Evolutionary conservation across 805 yeast species (phyloP), one percentile per base, ranked within the genome.

Genomic region (Kurtzmaniella fragi): DNA sequence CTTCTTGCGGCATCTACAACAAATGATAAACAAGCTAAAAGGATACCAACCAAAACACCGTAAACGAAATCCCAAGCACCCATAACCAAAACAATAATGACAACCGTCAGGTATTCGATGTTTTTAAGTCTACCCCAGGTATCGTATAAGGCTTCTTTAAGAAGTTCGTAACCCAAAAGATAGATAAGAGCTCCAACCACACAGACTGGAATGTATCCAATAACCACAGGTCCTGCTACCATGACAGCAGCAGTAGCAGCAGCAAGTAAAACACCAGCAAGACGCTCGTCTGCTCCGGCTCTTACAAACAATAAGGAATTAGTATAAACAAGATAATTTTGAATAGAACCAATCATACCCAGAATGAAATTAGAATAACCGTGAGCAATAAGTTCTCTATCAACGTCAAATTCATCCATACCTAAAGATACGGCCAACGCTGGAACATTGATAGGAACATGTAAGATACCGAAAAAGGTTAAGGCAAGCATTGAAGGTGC

Each of bases 371-470:
- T 93, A 4, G 96, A 86, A 43, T 83, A 74, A 3, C 99, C 99
- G 62, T 93, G 99, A 0, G 97, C 97, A 26, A 91, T 82, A 42
- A 93, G 73, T 62, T 93, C 99, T 42, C 90, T 73, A 59, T 93
- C 95, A 31, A 93, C 95, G 56, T 90, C 95, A 48, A 85, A 78
- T 41, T 82, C 81, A 59, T 85, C 93, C 75, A 85, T 82, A 3
- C 87, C 86, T 1, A 87, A 75, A 5, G 95, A 84, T 13, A 90
- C 93, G 0, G 98, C 97, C 34, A 93, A 70, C 0, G 99, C 98
- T 1, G 99, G 99, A 11, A 93, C 97, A 57, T 93, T 93, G 43
- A 93, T 93, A 3, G 99, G 99, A 9, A 93, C 99, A 53, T 93
- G 99, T 40, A 93, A 65, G 30, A 93, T 84, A 10, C 99, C 99